Evolutionary conservation across 768 basidiomycete species (phyloP), one percentile per base, ranked within the genome.

Genomic region (Calocera viscosa): DNA sequence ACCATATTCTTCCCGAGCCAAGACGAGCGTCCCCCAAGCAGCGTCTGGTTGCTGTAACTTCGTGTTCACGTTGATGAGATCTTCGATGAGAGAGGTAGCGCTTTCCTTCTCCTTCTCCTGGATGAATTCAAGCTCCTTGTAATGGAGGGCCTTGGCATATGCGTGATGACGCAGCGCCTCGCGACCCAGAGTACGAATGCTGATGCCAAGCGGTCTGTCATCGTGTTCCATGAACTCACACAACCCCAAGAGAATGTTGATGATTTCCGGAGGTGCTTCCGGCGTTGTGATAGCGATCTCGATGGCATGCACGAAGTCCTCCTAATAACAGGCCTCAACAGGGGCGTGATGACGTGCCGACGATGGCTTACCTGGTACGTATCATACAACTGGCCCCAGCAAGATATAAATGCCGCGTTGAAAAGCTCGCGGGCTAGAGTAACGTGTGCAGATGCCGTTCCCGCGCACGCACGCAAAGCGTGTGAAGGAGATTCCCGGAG

Each of bases 151-250:
- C 75, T 98, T 98, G 1, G 96, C 96, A 71, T 93, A 97, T 0
- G 94, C 94, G 75, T 91, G 88, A 75, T 90, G 93, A 70, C 88
- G 89, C 79, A 91, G 84, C 0, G 96, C 94, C 73, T 94, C 93
- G 72, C 94, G 91, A 39, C 95, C 96, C 16, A 98, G 83, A 14
- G 90, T 91, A 64, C 91, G 84, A 71, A 94, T 88, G 71, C 96
- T 93, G 68, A 98, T 96, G 1, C 93, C 93, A 1, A 98, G 80
- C 0, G 90, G 84, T 73, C 95, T 95, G 73, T 98, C 96, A 76
- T 98, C 94, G 71, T 97, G 95, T 75, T 98, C 96, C 91, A 98
- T 95, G 75, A 98, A 98, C 74, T 99, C 96, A 2, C 94, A 94
- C 28, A 98, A 82, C 75, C 94, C 94, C 66, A 99, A 82, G 17